phyloP scores from a whole-genome alignment of 441 rosid genomes.

The Adansonia grandidieri region DNA sequence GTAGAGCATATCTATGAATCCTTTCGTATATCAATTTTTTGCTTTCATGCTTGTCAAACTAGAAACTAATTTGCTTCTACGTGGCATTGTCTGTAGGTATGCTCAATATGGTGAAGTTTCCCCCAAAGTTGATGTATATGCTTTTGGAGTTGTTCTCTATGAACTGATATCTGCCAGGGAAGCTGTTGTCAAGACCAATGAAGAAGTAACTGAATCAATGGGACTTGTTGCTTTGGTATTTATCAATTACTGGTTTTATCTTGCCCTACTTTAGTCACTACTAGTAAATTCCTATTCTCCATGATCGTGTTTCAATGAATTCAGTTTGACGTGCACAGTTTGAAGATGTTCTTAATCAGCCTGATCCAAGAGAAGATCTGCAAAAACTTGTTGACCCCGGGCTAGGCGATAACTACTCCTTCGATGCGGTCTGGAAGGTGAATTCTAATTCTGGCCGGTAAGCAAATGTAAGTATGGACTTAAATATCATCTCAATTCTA shows the following conservation, averaged over 20 bases:
- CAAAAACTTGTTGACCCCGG: conserved; percentile 65
- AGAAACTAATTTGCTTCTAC: not conserved
- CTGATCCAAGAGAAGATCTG: conserved; percentile 61
- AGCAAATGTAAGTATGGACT: not conserved
- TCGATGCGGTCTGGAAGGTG: conserved; percentile 52
- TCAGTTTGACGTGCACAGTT: conserved; percentile 48
- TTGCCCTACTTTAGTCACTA: not conserved
- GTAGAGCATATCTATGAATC: no score
- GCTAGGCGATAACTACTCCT: conserved; percentile 73
- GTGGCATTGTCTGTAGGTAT: conserved; percentile 49
- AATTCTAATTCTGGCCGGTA: not conserved
- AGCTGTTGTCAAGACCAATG: conserved; percentile 69
- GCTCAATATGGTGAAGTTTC: conserved; percentile 90
- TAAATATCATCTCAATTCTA: not conserved
- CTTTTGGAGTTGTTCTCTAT: conserved; percentile 92
- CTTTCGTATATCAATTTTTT: not conserved
- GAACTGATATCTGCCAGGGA: conserved; percentile 91
- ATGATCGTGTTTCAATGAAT: not conserved
- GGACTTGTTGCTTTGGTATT: conserved; percentile 89
- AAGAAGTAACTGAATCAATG: conserved; percentile 54
- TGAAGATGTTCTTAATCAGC: conserved; percentile 65
- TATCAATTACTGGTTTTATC: conserved; percentile 14
- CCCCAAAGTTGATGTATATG: conserved; percentile 88
- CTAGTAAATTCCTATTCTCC: not conserved
- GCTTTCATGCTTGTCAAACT: not conserved